Percentiles rank a stretch among this genome's conserved stretches.
These are phyloP conservation scores for Gleditsia sinensis DNA, from an alignment of 306 rosid genomes.

Conservation along the genomic window DNA sequence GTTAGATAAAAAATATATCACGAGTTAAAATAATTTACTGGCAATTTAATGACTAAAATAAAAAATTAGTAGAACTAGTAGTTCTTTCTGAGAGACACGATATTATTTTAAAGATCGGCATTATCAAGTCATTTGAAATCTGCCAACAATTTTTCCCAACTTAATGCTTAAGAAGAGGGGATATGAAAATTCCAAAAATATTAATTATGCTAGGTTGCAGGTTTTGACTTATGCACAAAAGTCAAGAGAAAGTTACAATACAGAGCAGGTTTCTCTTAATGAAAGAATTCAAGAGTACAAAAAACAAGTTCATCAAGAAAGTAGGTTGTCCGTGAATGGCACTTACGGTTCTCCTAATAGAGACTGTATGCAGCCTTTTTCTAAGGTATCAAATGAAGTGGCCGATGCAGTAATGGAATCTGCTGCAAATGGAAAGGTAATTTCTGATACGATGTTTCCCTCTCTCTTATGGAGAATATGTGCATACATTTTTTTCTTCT, in stretches of 20 bases:
- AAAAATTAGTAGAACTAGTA: too few relatives aligned
- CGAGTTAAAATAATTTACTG: not conserved
- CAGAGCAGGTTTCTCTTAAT: constrained; percentile 64
- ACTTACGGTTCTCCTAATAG: constrained; percentile 39
- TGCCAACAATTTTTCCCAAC: not conserved
- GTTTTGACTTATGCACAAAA: constrained; percentile 66
- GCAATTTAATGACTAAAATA: not conserved
- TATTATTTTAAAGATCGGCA: not conserved
- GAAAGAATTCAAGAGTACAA: constrained; percentile 72
- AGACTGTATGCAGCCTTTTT: constrained; percentile 52
- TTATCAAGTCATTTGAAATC: not conserved
- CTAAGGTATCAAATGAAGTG: constrained; percentile 55
- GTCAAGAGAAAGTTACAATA: constrained; percentile 71
- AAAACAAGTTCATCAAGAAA: constrained; percentile 52
- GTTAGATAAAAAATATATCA: not conserved
- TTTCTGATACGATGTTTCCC: constrained; percentile 3
- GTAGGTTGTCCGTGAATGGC: constrained; percentile 50
- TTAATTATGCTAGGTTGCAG: constrained; percentile 43
- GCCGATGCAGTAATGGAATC: constrained; percentile 72
- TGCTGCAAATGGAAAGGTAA: constrained; percentile 72
- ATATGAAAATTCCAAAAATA: not conserved
- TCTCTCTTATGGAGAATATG: not conserved
- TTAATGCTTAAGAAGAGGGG: not conserved
- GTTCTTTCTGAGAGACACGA: not conserved
- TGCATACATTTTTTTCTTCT: not conserved